Percentiles rank a stretch among this genome's conserved stretches.
Conservation (phyloP, 2,329 filamentous ascomycete genomes). For the Boeremia lycopersici region DNA sequence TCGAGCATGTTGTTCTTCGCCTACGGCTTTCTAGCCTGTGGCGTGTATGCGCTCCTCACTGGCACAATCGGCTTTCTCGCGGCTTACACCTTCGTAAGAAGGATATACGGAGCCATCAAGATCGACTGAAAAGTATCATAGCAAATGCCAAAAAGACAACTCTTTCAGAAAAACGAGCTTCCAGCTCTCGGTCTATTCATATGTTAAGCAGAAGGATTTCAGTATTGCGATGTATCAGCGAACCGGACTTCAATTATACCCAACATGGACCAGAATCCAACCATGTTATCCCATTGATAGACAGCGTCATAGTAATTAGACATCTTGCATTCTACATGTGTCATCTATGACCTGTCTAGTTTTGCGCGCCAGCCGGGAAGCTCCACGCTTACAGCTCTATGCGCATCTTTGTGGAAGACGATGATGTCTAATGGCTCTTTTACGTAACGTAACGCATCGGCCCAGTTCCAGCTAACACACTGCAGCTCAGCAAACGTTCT, state of each 20-base stretch:
- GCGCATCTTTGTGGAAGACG: constrained; percentile 18
- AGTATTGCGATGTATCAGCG: neutral
- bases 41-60: constrained; percentile 78
- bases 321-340: too few relatives aligned
- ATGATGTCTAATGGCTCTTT: constrained; percentile 29
- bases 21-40: constrained; percentile 82
- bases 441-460: constrained; percentile 26
- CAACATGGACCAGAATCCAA: neutral
- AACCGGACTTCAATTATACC: neutral
- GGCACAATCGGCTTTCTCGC: constrained; percentile 86
- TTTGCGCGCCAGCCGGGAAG: constrained; percentile 24
- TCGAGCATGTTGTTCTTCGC: constrained; percentile 83
- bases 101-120: constrained; percentile 69
- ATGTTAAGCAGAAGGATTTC: neutral
- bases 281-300: neutral
- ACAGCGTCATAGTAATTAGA: neutral
- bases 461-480: constrained; percentile 30
- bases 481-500: constrained; percentile 26
- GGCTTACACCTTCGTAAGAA: constrained; percentile 81
- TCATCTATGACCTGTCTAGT: constrained; percentile 8
- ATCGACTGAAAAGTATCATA: constrained; percentile 13
- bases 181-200: neutral
- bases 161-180: neutral
- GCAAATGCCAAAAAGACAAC: neutral
- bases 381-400: constrained; percentile 14